A percentile compares a stretch with the other conserved stretches of the same genome.
Evolutionary conservation across 2,329 filamentous ascomycete genomes (phyloP).

Genomic region (Didymella pinodella): DNA sequence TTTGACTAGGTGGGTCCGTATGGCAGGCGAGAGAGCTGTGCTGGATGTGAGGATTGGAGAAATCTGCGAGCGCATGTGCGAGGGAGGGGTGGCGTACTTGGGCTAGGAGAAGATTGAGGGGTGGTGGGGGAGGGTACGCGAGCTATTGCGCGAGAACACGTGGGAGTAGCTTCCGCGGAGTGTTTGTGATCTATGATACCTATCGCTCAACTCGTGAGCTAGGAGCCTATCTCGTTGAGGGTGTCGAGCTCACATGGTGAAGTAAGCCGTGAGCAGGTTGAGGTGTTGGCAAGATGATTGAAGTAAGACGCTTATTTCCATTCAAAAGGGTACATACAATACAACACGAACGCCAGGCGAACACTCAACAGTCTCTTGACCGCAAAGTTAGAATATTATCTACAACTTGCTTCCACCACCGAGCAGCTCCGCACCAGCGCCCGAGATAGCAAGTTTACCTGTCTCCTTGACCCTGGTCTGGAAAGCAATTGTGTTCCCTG

Average conservation of each 20-base stretch:
- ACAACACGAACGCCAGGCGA: slow-evolving; percentile 11
- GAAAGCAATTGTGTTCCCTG: slow-evolving; percentile 79
- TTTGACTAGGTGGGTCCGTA: background rate
- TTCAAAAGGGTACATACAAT: slow-evolving; percentile 3
- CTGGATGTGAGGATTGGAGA: background rate
- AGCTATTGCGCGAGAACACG: slow-evolving; percentile 8
- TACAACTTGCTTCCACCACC: slow-evolving; percentile 55
- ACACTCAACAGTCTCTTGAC: slow-evolving; percentile 4
- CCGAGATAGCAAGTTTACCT: slow-evolving; percentile 84
- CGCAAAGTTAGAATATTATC: background rate
- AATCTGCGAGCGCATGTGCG: background rate
- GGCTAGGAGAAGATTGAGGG: background rate
- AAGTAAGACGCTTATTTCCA: background rate
- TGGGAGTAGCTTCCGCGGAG: background rate
- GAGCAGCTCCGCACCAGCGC: slow-evolving; percentile 79
- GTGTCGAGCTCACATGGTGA: background rate
- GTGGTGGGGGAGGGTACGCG: slow-evolving; percentile 10
- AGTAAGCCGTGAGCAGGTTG: background rate
- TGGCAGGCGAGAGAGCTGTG: background rate
- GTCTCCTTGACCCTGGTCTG: slow-evolving; percentile 92
- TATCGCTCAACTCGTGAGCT: no score
- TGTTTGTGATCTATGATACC: no score
- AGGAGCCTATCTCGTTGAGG: no score
- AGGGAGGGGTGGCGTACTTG: background rate
- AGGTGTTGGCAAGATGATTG: background rate